phyloP scores from a whole-genome alignment of 495 filamentous ascomycete genomes.

The Monascus purpureus region DNA sequence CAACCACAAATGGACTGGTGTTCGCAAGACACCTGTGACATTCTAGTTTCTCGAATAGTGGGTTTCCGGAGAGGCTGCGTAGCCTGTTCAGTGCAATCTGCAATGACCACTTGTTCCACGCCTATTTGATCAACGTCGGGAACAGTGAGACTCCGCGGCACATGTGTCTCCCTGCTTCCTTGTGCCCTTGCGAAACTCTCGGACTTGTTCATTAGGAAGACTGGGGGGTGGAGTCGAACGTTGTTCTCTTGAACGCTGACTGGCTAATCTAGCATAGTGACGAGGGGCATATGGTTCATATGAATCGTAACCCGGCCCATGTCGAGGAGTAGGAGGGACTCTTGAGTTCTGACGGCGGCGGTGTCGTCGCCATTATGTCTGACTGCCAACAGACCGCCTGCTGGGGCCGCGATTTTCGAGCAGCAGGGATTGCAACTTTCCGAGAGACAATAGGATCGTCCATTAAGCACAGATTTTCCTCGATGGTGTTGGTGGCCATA shows the following conservation, averaged over 20 bases:
- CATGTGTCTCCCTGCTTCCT: constrained; percentile 9
- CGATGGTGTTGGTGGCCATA: constrained; percentile 11
- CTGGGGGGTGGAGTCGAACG: constrained; percentile 26
- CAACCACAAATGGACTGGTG: constrained; percentile 19
- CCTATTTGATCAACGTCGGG: too few species aligned
- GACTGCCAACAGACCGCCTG: background rate
- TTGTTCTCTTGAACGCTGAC: constrained; percentile 16
- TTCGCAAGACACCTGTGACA: background rate
- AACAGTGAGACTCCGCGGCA: background rate
- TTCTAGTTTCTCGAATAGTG: background rate
- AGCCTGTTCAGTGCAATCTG: too few species aligned
- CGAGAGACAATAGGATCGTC: constrained; percentile 8
- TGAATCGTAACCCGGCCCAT: constrained; percentile 51
- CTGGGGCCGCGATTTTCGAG: background rate
- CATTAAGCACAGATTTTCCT: constrained; percentile 15
- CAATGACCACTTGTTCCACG: too few species aligned
- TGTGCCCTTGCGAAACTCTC: constrained; percentile 5
- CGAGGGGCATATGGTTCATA: constrained; percentile 53
- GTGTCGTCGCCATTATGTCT: constrained; percentile 46
- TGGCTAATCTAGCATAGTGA: constrained; percentile 34
- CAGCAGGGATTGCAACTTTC: constrained; percentile 28
- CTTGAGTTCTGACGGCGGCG: constrained; percentile 42
- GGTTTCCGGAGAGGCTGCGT: constrained; percentile 1
- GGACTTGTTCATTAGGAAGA: constrained; percentile 11
- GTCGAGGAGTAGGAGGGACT: constrained; percentile 60